Evolutionary conservation across 208 protist species (phyloP), one percentile per base, ranked within the genome.

Genomic region (Trypanosoma lewisi): DNA sequence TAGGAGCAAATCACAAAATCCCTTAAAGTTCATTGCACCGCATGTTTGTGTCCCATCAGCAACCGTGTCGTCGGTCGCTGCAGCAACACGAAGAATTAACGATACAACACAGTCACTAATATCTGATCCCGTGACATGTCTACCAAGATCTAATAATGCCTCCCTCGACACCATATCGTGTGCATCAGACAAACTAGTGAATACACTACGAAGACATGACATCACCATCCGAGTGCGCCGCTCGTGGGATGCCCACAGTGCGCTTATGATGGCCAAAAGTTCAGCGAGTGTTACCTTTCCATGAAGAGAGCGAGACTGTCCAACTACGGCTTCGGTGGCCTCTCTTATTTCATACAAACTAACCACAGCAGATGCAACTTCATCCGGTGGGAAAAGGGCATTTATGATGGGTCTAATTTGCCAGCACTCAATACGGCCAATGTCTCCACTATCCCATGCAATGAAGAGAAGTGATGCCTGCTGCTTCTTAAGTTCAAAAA

Each of bases 391-490:
- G 48, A 92, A 89, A 14, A 92, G 55, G 17, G 82, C 74, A 9
- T 70, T 49, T 2, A 92, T 65, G 16, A 92, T 75, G 8, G 85
- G 67, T 0, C 60, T 34, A 9, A 92, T 49, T 9, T 82, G 79
- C 2, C 50, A 31, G 31, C 69, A 67, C 25, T 50, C 63, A 16
- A 92, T 78, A 33, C 73, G 69, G 5, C 85, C 85, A 21, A 51
- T 49, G 8, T 70, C 78, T 11, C 87, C 67, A 1, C 58, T 56
- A 33, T 92, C 85, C 82, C 80, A 87, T 36, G 67, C 56, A 42
- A 73, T 68, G 42, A 89, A 92, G 3, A 92, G 64, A 48, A 82
- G 45, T 11, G 73, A 78, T 2, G 81, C 80, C 67, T 92, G 75
- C 37, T 83, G 80, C 27, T 80, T 84, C 66, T 92, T 92, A 4